Evolutionary conservation across 345 rosid genomes (phyloP).

Genomic region (Salix arbutifolia): DNA sequence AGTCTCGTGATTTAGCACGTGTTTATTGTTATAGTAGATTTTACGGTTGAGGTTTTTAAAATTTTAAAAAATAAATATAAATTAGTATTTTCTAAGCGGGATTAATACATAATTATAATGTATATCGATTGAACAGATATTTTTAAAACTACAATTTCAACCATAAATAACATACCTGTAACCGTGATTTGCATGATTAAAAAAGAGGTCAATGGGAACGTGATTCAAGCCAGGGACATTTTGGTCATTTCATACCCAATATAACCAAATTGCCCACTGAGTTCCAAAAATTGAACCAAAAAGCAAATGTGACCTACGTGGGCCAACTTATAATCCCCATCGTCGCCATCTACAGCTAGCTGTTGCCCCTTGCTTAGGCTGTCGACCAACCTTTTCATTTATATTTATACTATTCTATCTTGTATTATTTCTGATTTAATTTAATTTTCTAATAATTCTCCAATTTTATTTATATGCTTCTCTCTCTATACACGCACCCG

Average conservation of each 20-base stretch:
- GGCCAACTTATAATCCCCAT: slow-evolving; percentile 43
- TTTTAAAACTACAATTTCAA: too few relatives aligned
- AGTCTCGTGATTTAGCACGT: too few relatives aligned
- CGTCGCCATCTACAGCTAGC: slow-evolving; percentile 58
- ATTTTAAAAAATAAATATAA: too few relatives aligned
- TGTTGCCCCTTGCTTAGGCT: slow-evolving; percentile 20
- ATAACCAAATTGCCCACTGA: slow-evolving; percentile 41
- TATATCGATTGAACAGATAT: too few relatives aligned
- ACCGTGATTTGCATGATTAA: neutral
- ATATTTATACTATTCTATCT: neutral
- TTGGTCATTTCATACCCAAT: slow-evolving; percentile 17
- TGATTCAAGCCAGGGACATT: slow-evolving; percentile 32
- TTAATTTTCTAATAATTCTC: neutral
- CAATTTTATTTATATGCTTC: too few relatives aligned
- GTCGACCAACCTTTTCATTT: slow-evolving; percentile 13
- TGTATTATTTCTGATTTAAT: neutral
- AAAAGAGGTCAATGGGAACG: neutral
- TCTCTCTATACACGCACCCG: neutral
- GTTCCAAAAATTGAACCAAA: slow-evolving; percentile 42
- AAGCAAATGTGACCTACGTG: slow-evolving; percentile 42
- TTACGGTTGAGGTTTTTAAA: too few relatives aligned
- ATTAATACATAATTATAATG: too few relatives aligned
- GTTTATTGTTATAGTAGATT: too few relatives aligned
- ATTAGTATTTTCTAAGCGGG: too few relatives aligned
- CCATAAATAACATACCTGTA: too few relatives aligned